phyloP scores from a whole-genome alignment of 2,329 filamentous ascomycete genomes.

The Malbranchea zuffiana region DNA sequence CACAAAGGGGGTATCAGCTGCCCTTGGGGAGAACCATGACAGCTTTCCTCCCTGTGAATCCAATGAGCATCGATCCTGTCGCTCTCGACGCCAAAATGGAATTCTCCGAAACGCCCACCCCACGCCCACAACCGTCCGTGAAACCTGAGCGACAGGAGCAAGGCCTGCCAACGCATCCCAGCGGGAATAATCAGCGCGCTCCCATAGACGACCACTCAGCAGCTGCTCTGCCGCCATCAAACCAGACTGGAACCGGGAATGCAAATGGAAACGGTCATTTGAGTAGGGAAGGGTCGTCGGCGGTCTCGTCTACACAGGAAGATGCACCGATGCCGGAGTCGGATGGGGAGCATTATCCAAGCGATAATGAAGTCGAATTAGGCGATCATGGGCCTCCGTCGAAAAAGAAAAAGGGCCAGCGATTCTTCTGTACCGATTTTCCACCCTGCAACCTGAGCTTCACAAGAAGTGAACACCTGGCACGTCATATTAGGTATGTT shows the following conservation, averaged over 20 bases:
- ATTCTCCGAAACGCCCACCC: slow-evolving; percentile 35
- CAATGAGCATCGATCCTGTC: slow-evolving; percentile 47
- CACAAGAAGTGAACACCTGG: slow-evolving; percentile 88
- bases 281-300: slow-evolving; percentile 49
- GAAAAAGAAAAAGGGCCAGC: slow-evolving; percentile 94
- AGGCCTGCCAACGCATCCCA: slow-evolving; percentile 1
- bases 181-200: not conserved
- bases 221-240: slow-evolving; percentile 1
- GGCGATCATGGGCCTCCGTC: slow-evolving; percentile 64
- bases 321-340: slow-evolving; percentile 7
- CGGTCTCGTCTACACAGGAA: slow-evolving; percentile 42
- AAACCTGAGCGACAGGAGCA: slow-evolving; percentile 27
- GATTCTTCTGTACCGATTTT: slow-evolving; percentile 92
- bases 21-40: slow-evolving; percentile 39
- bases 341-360: slow-evolving; percentile 10
- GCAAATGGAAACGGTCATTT: slow-evolving; percentile 38
- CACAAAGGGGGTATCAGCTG: slow-evolving; percentile 13
- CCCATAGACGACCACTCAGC: not conserved
- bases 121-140: slow-evolving; percentile 35
- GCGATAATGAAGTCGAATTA: slow-evolving; percentile 44
- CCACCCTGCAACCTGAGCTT: slow-evolving; percentile 92
- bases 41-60: slow-evolving; percentile 52
- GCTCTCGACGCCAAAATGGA: slow-evolving; percentile 28
- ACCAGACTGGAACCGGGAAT: slow-evolving; percentile 24
- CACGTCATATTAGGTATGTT: slow-evolving; percentile 76